phyloP scores from a whole-genome alignment of 192 early-diverging fungal genomes.

The Spinellus fusiger region DNA sequence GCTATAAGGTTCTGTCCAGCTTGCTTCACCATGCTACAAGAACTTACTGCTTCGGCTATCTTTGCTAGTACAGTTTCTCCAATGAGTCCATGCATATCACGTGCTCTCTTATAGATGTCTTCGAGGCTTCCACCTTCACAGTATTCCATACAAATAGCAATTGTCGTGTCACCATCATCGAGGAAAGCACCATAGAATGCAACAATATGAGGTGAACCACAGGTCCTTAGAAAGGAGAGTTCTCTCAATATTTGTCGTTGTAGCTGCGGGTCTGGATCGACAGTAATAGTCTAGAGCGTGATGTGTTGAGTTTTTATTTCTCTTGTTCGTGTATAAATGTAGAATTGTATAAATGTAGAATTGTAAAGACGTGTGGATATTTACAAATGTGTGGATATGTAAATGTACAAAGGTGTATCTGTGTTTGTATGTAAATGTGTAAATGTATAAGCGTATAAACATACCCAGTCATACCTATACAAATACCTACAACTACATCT shows the following conservation, averaged over 20 bases:
- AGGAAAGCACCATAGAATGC: conserved; percentile 89
- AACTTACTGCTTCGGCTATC: conserved; percentile 69
- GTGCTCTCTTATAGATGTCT: conserved; percentile 74
- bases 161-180: conserved; percentile 64
- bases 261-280: conserved; percentile 58
- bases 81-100: conserved; percentile 62
- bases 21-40: not conserved
- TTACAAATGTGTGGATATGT: too few species aligned
- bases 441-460: too few species aligned
- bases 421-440: too few species aligned
- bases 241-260: conserved; percentile 85
- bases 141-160: conserved; percentile 96
- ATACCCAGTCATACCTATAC: too few species aligned
- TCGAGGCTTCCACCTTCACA: conserved; percentile 93
- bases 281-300: conserved; percentile 50
- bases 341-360: too few species aligned
- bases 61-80: conserved; percentile 84
- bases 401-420: too few species aligned
- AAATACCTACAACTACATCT: too few species aligned
- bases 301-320: too few species aligned
- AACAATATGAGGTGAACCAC: conserved; percentile 88
- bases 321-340: too few species aligned
- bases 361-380: too few species aligned
- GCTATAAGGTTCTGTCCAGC: not conserved
- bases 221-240: conserved; percentile 79